Conservation (phyloP, 257 asterid species). For the Misopates orontium region DNA sequence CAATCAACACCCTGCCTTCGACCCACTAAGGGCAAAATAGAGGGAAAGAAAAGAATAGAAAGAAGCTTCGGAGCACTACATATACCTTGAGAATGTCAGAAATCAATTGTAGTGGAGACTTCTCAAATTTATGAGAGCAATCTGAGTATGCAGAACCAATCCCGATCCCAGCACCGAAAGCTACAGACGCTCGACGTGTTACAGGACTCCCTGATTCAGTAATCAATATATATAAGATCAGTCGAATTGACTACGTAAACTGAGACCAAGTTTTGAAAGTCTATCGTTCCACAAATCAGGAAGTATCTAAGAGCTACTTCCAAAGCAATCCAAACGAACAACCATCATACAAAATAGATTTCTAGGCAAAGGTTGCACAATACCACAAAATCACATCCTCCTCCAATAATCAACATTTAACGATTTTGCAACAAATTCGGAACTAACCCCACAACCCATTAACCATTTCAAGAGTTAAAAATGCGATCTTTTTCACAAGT, state of each 20-base stretch:
- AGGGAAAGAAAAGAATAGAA: too few relatives aligned
- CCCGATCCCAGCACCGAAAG: constrained; percentile 86
- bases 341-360: constrained; percentile 2
- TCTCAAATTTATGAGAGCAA: constrained; percentile 60
- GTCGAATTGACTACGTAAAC: constrained; percentile 2
- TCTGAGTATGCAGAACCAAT: constrained; percentile 87
- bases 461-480: background rate
- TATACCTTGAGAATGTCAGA: constrained; percentile 50
- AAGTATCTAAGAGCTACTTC: constrained; percentile 16
- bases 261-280: background rate
- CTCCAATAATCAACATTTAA: background rate
- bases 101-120: constrained; percentile 43
- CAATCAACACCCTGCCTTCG: too few relatives aligned
- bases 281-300: background rate
- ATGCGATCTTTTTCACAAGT: background rate
- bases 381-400: background rate
- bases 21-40: too few relatives aligned
- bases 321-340: background rate
- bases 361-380: background rate
- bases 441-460: background rate
- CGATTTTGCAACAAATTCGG: background rate
- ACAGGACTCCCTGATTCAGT: constrained; percentile 75
- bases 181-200: constrained; percentile 87
- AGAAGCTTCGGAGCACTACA: too few relatives aligned
- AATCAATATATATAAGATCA: constrained; percentile 17